Conservation (phyloP, 768 basidiomycete species). For the Coprinopsis sp. region DNA sequence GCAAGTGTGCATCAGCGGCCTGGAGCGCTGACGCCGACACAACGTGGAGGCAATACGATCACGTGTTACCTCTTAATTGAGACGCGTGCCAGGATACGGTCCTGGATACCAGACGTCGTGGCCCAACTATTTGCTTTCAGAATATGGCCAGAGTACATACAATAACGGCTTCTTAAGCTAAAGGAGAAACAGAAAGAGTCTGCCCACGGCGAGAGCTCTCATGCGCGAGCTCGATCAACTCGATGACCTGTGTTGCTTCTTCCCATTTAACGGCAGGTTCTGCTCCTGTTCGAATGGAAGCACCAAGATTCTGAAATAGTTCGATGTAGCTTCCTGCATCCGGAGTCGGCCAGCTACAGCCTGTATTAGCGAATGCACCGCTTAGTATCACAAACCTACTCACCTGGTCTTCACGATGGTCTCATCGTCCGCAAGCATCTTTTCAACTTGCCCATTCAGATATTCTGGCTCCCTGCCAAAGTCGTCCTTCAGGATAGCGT, state of each 20-base stretch:
- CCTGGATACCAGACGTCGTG: too few species aligned
- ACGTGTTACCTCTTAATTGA: too few species aligned
- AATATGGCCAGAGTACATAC: neutral
- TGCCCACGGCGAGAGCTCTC: constrained; percentile 58
- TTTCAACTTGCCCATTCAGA: constrained; percentile 61
- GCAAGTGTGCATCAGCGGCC: too few species aligned
- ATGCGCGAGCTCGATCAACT: constrained; percentile 73
- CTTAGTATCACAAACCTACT: constrained; percentile 11
- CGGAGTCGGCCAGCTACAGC: constrained; percentile 56
- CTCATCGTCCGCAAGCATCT: constrained; percentile 42
- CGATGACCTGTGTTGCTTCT: constrained; percentile 65
- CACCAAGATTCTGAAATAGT: constrained; percentile 63
- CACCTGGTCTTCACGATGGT: constrained; percentile 34
- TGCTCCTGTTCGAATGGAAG: constrained; percentile 50
- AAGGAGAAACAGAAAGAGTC: constrained; percentile 34
- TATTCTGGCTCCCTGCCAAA: constrained; percentile 63
- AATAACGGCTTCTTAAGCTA: neutral
- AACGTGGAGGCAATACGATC: too few species aligned
- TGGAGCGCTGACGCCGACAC: too few species aligned
- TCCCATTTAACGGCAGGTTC: constrained; percentile 66
- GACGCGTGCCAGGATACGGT: too few species aligned
- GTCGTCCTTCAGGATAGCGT: constrained; percentile 36
- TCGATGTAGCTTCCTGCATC: constrained; percentile 55
- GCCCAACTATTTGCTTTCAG: too few species aligned
- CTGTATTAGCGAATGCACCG: constrained; percentile 5